A percentile compares a stretch with the other conserved stretches of the same genome.
phyloP scores from a whole-genome alignment of 176 grass and related monocot species.

The Aegilops bicornis region DNA sequence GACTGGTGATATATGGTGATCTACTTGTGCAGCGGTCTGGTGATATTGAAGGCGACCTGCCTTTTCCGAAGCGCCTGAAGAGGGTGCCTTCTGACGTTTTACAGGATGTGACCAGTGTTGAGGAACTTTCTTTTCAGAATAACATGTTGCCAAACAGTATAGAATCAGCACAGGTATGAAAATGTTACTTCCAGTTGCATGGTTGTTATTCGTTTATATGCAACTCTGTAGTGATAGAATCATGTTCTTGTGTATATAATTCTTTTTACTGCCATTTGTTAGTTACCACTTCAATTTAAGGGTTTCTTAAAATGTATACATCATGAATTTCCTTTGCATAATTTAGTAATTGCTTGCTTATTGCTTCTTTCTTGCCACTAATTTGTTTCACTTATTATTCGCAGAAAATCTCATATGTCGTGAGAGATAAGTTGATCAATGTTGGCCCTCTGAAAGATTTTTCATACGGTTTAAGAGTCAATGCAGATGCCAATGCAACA shows the following conservation, averaged over 20 bases:
- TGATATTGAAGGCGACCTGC: constrained; percentile 68
- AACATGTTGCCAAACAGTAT: constrained; percentile 54
- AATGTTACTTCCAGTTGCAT: constrained; percentile 25
- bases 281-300: constrained; percentile 12
- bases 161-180: constrained; percentile 69
- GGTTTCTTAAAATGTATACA: background rate
- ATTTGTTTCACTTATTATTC: constrained; percentile 36
- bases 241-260: constrained; percentile 16
- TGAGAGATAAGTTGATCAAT: constrained; percentile 94
- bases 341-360: background rate
- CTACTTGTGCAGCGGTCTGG: constrained; percentile 40
- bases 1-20: constrained; percentile 29
- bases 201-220: too few relatives aligned
- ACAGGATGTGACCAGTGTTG: constrained; percentile 79
- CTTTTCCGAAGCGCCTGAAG: constrained; percentile 75
- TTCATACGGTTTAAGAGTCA: constrained; percentile 86
- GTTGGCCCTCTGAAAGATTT: constrained; percentile 95
- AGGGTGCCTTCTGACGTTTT: constrained; percentile 79
- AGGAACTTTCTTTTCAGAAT: constrained; percentile 89
- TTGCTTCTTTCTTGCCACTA: constrained; percentile 6
- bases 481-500: constrained; percentile 68
- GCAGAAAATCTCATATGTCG: constrained; percentile 89
- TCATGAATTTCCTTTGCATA: constrained; percentile 3
- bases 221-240: background rate
- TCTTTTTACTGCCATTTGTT: background rate